Conservation (phyloP, 148 eudicot genomes). For the Nepenthes mirabilis region DNA sequence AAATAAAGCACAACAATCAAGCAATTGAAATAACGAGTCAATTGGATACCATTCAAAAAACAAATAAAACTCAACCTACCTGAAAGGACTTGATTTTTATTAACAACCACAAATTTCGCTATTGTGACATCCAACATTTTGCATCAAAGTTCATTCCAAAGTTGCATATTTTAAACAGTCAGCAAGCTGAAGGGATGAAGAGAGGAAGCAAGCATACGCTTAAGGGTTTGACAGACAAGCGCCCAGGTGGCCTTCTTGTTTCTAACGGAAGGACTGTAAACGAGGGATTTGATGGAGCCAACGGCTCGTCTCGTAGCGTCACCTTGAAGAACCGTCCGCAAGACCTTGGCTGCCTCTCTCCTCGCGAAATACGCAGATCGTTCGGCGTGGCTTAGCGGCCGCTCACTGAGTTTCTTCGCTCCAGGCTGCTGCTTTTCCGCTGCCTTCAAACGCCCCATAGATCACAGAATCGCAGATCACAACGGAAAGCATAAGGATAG, state of each 20-base stretch:
- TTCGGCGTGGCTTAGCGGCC: conserved; percentile 38
- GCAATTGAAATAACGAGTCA: too few species aligned
- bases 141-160: too few species aligned
- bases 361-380: conserved; percentile 72
- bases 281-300: conserved; percentile 67
- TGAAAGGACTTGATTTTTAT: too few species aligned
- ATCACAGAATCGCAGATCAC: too few species aligned
- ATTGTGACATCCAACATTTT: too few species aligned
- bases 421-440: not conserved
- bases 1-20: too few species aligned
- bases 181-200: not conserved
- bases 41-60: too few species aligned
- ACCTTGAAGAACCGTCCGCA: conserved; percentile 48
- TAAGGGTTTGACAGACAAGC: conserved; percentile 82
- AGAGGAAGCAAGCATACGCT: conserved; percentile 29
- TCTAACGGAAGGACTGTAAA: conserved; percentile 54
- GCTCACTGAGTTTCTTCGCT: not conserved
- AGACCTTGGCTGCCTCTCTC: conserved; percentile 80
- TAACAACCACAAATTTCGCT: too few species aligned
- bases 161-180: too few species aligned
- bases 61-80: too few species aligned
- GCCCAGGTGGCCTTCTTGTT: conserved; percentile 83
- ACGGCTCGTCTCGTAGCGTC: conserved; percentile 65
- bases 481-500: too few species aligned
- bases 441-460: conserved; percentile 2